These are phyloP conservation scores for Colletotrichum tropicale DNA, from an alignment of 2,329 filamentous ascomycete genomes.

Conservation along the genomic window DNA sequence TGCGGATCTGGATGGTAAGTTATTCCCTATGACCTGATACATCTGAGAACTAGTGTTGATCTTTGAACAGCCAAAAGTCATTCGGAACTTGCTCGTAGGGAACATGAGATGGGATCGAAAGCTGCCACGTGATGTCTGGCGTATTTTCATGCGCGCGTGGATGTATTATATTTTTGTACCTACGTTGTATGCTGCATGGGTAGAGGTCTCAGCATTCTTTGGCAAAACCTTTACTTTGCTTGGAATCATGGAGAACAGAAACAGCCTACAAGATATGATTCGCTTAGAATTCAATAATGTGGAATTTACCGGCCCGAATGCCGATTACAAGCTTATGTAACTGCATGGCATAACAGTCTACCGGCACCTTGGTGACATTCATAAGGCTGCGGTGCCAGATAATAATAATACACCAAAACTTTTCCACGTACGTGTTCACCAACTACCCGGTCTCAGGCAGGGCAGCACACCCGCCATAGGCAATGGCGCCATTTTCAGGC, in stretches of 20 bases:
- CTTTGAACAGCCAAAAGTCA: not conserved
- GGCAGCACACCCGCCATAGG: no score
- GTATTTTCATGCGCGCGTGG: not conserved
- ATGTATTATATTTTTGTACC: no score
- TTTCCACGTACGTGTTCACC: not conserved
- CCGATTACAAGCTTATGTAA: not conserved
- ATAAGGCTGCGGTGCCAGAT: not conserved
- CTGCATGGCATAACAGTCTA: not conserved
- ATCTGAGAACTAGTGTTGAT: not conserved
- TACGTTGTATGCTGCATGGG: no score
- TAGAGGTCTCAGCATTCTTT: no score
- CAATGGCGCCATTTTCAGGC: no score
- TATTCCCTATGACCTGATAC: fast-evolving
- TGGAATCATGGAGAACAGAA: not conserved
- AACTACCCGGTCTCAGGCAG: not conserved
- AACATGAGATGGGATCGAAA: not conserved
- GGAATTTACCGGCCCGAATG: not conserved
- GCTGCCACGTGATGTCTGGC: not conserved
- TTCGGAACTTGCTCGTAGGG: not conserved
- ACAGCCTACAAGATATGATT: not conserved
- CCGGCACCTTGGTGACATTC: not conserved
- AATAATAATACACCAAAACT: not conserved
- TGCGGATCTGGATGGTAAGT: not conserved
- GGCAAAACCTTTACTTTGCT: no score
- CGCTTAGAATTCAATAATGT: not conserved